Evolutionary conservation across 2,329 filamentous ascomycete species (phyloP).

Genomic region (Aspergillus tamarii): DNA sequence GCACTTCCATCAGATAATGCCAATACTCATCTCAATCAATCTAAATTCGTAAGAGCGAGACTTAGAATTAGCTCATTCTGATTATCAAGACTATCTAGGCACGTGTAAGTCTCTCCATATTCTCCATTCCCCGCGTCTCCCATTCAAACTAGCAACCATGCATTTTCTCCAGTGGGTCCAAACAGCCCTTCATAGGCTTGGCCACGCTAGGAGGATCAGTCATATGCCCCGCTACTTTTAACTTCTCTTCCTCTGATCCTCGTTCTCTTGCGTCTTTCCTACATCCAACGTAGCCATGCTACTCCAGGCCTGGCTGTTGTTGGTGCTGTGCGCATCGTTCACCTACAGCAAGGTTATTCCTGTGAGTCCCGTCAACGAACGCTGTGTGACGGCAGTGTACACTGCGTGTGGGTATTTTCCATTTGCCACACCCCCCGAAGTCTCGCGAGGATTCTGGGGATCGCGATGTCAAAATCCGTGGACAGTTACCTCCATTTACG

Average conservation of each 20-base stretch:
- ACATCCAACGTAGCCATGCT: slow-evolving; percentile 21
- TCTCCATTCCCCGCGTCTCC: background rate
- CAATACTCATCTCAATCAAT: too few relatives aligned
- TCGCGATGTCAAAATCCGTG: slow-evolving; percentile 37
- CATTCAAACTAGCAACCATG: background rate
- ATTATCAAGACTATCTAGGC: background rate
- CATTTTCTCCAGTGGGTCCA: background rate
- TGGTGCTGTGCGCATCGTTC: slow-evolving; percentile 15
- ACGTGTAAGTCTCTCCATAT: background rate
- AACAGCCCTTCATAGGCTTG: background rate
- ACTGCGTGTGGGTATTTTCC: slow-evolving; percentile 37
- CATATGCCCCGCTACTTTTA: slow-evolving; percentile 3
- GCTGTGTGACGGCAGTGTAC: slow-evolving; percentile 37
- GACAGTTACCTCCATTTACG: slow-evolving; percentile 40
- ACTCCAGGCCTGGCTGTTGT: slow-evolving; percentile 19
- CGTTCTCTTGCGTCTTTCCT: background rate
- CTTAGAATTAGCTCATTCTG: background rate
- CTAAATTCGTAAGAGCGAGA: too few relatives aligned
- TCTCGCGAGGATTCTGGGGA: slow-evolving; percentile 24
- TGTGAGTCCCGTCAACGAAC: slow-evolving; percentile 28
- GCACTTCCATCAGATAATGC: background rate
- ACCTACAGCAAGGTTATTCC: slow-evolving; percentile 17
- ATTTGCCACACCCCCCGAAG: slow-evolving; percentile 25
- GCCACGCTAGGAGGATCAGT: slow-evolving; percentile 1
- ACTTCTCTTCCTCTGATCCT: background rate